phyloP scores from a whole-genome alignment of 169 alveolate genomes.

The Plasmodium ovale region DNA sequence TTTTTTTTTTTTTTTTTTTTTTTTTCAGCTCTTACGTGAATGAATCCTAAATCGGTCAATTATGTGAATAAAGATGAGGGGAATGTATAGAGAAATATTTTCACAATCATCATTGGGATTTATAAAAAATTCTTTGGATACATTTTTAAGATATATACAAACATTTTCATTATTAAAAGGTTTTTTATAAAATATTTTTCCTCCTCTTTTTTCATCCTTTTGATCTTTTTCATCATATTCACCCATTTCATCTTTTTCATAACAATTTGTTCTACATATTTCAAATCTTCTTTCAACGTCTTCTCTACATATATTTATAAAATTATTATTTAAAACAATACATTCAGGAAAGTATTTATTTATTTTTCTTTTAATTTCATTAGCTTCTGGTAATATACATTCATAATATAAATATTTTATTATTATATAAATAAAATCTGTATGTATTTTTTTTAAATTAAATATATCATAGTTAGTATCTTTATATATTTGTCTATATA shows the following conservation, averaged over 20 bases:
- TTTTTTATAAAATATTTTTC: constrained; percentile 25
- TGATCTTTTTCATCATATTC: too few species aligned
- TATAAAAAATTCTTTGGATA: constrained; percentile 51
- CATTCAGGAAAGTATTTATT: constrained; percentile 66
- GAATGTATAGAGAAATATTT: constrained; percentile 37
- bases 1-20: too few species aligned
- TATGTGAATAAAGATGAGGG: constrained; percentile 50
- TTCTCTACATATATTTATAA: constrained; percentile 61
- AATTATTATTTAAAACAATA: constrained; percentile 31
- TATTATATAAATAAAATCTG: constrained; percentile 44
- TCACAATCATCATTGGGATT: constrained; percentile 66
- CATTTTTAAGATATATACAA: constrained; percentile 40
- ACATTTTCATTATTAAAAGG: constrained; percentile 53
- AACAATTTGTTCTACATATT: constrained; percentile 9
- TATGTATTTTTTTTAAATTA: constrained; percentile 56
- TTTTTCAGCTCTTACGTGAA: constrained; percentile 24
- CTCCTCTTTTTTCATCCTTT: too few species aligned
- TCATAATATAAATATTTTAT: constrained; percentile 64
- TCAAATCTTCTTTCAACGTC: constrained; percentile 14
- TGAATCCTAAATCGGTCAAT: constrained; percentile 65
- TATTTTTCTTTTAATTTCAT: constrained; percentile 66
- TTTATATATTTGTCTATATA: constrained; percentile 15
- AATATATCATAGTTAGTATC: not conserved
- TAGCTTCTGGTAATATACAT: constrained; percentile 68
- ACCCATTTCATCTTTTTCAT: constrained; percentile 52